Base-by-base conservation (phyloP, 148 eudicot genomes). In the Salicornia ramosissima region DNA sequence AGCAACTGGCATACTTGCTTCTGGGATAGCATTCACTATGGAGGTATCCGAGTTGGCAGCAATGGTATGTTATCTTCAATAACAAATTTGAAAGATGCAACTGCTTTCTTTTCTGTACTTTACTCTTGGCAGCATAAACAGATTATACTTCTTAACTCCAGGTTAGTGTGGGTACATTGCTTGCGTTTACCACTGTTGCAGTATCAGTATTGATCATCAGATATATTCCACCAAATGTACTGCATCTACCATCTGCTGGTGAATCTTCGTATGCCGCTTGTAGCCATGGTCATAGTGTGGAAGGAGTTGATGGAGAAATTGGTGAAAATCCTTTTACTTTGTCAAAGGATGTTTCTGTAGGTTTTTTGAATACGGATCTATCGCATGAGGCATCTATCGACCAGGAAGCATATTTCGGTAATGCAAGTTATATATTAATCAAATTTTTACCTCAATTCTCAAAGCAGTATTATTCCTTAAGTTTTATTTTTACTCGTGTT, bases 161-260 rank as follows among this genome's bases (percentile, higher is more conserved):
- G 99, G 99, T 94, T 51, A 94, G 99, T 70, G 96, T 94, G 63
- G 99, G 93, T 65, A 94, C 99, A 14, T 87, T 94, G 79, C 88
- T 94, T 71, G 99, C 99, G 30, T 94, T 94, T 75, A 88, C 96
- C 3, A 82, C 86, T 81, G 99, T 94, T 43, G 92, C 99, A 50
- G 77, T 91, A 43, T 90, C 91, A 14, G 91, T 94, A 43, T 65
- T 94, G 73, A 87, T 94, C 64, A 81, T 94, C 46, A 79, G 99
- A 78, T 94, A 88, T 74, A 86, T 88, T 67, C 98, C 98, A 73
- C 97, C 98, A 29, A 82, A 87, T 68, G 86, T 73, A 81, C 83
- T 81, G 46, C 90, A 89, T 70, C 73, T 84, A 69, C 89, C 92
- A 22, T 84, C 92, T 19, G 65, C 83, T 55, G 89, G 82, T 68